Percentiles rank a stretch among this genome's conserved stretches.
These are phyloP conservation scores for Hypoxylon fuscum DNA, from an alignment of 495 filamentous ascomycete genomes.

Conservation along the genomic window DNA sequence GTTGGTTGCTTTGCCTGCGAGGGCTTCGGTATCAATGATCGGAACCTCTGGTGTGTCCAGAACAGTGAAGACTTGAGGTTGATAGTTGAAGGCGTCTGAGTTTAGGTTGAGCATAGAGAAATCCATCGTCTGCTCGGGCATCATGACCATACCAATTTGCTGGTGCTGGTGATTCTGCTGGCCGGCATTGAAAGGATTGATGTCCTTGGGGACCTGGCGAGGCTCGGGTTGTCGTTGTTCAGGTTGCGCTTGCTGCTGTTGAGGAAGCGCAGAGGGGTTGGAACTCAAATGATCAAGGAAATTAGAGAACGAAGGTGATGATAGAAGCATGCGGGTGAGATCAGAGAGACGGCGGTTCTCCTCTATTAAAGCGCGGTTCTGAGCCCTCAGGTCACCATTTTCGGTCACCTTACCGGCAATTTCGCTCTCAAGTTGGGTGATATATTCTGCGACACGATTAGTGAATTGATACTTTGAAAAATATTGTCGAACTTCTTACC, in stretches of 20 bases:
- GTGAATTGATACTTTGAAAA: constrained; percentile 33
- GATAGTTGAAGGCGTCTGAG: constrained; percentile 66
- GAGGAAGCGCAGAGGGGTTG: constrained; percentile 52
- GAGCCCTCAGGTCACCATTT: constrained; percentile 70
- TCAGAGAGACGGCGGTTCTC: constrained; percentile 82
- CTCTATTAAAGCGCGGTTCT: constrained; percentile 77
- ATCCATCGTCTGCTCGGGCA: constrained; percentile 77
- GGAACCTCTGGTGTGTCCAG: constrained; percentile 76
- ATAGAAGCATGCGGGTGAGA: constrained; percentile 82
- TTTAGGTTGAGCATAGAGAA: constrained; percentile 67
- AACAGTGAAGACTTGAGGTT: constrained; percentile 83
- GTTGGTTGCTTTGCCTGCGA: constrained; percentile 73
- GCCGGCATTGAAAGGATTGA: constrained; percentile 63
- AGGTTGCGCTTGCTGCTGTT: constrained; percentile 45
- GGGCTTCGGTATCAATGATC: constrained; percentile 65
- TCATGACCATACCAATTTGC: constrained; percentile 75
- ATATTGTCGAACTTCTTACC: constrained; percentile 64
- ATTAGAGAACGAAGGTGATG: constrained; percentile 83
- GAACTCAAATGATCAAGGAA: constrained; percentile 79
- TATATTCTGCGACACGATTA: constrained; percentile 82
- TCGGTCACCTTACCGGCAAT: constrained; percentile 77
- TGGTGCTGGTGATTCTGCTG: constrained; percentile 64
- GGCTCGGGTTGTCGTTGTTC: constrained; percentile 52
- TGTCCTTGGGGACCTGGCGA: constrained; percentile 67
- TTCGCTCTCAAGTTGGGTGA: constrained; percentile 87